Conservation (phyloP, 345 rosid genomes). For the Physaria fendleri region DNA sequence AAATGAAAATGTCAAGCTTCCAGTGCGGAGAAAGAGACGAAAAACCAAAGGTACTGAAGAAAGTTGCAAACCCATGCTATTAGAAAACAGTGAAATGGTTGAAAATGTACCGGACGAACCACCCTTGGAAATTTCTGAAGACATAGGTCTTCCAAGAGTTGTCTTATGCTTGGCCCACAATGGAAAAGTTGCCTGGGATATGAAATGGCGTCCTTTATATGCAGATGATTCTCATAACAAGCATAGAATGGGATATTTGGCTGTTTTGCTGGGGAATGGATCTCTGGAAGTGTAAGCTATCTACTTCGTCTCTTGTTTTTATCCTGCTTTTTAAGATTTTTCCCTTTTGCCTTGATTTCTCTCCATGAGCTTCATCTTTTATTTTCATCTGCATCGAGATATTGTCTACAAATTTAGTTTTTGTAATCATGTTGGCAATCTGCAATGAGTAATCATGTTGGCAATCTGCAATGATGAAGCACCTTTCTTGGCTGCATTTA, state of each 20-base stretch:
- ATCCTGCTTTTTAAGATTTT: not conserved
- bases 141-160: conserved; percentile 60
- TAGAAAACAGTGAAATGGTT: conserved; percentile 24
- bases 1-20: conserved; percentile 31
- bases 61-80: conserved; percentile 15
- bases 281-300: conserved; percentile 82
- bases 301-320: conserved; percentile 12
- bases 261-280: conserved; percentile 87
- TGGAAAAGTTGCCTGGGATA: conserved; percentile 93
- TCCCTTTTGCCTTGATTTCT: not conserved
- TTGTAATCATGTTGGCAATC: not conserved
- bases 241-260: conserved; percentile 84
- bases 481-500: not conserved
- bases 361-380: not conserved
- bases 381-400: not conserved
- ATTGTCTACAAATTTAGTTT: not conserved
- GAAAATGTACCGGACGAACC: conserved; percentile 21
- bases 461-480: not conserved
- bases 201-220: conserved; percentile 70
- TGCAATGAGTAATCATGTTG: not conserved
- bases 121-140: conserved; percentile 32
- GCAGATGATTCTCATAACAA: conserved; percentile 35
- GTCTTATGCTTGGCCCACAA: conserved; percentile 80
- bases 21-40: conserved; percentile 22
- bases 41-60: conserved; percentile 28